Base-by-base conservation (phyloP, 1,284 basidiomycete species). In the Ustilago hordei region DNA sequence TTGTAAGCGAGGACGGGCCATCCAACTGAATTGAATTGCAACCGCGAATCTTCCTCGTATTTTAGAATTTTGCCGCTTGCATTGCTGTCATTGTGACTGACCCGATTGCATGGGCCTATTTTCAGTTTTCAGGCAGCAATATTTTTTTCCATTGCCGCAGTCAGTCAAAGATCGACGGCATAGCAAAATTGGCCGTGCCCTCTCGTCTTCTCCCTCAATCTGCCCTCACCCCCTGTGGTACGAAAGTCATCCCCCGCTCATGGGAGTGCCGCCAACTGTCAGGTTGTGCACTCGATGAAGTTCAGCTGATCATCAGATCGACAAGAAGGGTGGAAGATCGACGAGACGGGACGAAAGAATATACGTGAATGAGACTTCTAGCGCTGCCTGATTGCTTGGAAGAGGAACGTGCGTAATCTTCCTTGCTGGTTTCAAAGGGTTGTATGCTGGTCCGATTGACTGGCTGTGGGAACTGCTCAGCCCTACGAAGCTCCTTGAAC, bases 331-430 rank as follows among this genome's bases (percentile, higher is more conserved):
- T 15, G 39, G 15, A 15, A 41, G 39, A 41, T 19, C n/a, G 43
- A 8, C 6, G 13, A 19, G 43, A 19, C 19, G n/a, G 19, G 43
- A 9, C 19, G 15, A 45, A 19, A 11, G n/a, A 50, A 28, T 13
- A 50, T 9, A 19, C 45, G 8, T 41, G 1, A 19, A 19, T 28
- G 23, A 7, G 43, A 45, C 36, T 38, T 38, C 36, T 7, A 38
- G 36, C n/a, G 48, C 31, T 50, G 13, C 12, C 15, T 50, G 23
- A 8, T 36, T 5, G 35, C 11, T 3, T 50, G 13, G n/a, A 52
- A 57, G 38, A 57, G 55, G 61, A 64, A 64, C 61, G 61, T 64
- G 61, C 55, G 55, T 48, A 38, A n/a, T 23, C 23, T 32, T 28
- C 31, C 45, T 19, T 34, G 19, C 53, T 50, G 8, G 48, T 28